Evolutionary conservation across 805 yeast species (phyloP).

Genomic region (Saccharomyces kudriavzevii): DNA sequence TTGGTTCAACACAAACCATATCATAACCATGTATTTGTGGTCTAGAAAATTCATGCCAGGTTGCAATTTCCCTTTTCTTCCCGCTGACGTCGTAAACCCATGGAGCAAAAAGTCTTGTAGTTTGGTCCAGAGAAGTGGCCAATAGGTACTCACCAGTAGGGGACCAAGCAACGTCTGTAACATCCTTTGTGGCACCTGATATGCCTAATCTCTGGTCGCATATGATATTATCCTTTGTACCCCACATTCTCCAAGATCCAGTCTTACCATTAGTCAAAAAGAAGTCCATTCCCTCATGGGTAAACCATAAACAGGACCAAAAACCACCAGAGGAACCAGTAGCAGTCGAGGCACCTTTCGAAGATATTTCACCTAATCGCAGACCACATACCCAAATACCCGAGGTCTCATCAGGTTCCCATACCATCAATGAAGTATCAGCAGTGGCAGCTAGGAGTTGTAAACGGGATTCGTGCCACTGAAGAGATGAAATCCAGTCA

Average conservation of each 20-base stretch:
- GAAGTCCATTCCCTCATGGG: conserved; percentile 34
- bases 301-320: conserved; percentile 66
- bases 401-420: conserved; percentile 81
- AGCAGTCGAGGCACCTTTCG: conserved; percentile 96
- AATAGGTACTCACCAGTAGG: conserved; percentile 55
- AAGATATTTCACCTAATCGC: conserved; percentile 84
- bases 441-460: conserved; percentile 79
- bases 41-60: conserved; percentile 90
- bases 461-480: conserved; percentile 59
- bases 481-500: conserved; percentile 85
- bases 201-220: conserved; percentile 48
- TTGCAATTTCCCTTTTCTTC: conserved; percentile 20
- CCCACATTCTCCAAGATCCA: conserved; percentile 85
- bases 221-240: conserved; percentile 26
- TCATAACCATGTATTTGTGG: conserved; percentile 99
- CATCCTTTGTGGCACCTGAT: conserved; percentile 68
- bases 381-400: conserved; percentile 84
- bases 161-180: conserved; percentile 77
- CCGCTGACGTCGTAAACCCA: conserved; percentile 39
- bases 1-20: conserved; percentile 69
- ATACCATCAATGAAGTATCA: conserved; percentile 85
- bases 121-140: conserved; percentile 84
- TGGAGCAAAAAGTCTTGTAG: conserved; percentile 73
- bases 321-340: conserved; percentile 86
- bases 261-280: conserved; percentile 83